phyloP scores from a whole-genome alignment of 1,284 basidiomycete species.

The Cutaneotrichosporon mucoides region DNA sequence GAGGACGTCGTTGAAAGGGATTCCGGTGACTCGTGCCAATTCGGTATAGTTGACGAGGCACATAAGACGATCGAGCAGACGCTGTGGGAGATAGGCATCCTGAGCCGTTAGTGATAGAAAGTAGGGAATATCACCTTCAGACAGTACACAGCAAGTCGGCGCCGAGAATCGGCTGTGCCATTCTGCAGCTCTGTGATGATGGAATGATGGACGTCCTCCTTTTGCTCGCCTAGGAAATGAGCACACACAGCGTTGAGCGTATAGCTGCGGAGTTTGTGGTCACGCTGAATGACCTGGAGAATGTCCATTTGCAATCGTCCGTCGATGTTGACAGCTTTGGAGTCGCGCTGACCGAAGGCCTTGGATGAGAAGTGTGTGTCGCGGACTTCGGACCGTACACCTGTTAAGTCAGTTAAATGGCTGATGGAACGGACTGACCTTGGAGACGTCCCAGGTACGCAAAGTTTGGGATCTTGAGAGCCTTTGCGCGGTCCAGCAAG shows the following conservation, averaged over 20 bases:
- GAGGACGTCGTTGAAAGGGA: slow-evolving; percentile 92
- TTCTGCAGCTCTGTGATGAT: slow-evolving; percentile 96
- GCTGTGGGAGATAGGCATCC: slow-evolving; percentile 94
- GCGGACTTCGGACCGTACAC: slow-evolving; percentile 69
- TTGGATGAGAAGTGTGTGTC: slow-evolving; percentile 94
- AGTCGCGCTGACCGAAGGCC: slow-evolving; percentile 90
- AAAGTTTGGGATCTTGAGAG: slow-evolving; percentile 67
- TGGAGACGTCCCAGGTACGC: slow-evolving; percentile 72
- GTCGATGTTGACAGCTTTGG: slow-evolving; percentile 83
- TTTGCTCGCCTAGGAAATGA: slow-evolving; percentile 92
- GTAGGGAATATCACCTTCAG: slow-evolving; percentile 63
- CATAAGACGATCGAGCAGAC: slow-evolving; percentile 93
- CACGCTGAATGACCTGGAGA: slow-evolving; percentile 92
- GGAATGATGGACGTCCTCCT: slow-evolving; percentile 94
- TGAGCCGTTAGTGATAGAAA: slow-evolving; percentile 38
- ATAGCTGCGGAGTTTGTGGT: slow-evolving; percentile 91
- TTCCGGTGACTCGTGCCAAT: slow-evolving; percentile 93
- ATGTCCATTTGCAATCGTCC: slow-evolving; percentile 89
- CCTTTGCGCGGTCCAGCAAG: slow-evolving; percentile 79
- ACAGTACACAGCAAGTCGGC: slow-evolving; percentile 90
- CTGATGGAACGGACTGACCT: slow-evolving; percentile 52
- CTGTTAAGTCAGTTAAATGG: slow-evolving; percentile 49
- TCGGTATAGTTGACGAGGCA: slow-evolving; percentile 95
- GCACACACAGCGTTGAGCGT: slow-evolving; percentile 94
- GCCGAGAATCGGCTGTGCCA: slow-evolving; percentile 81